A percentile compares a stretch with the other conserved stretches of the same genome.
These are phyloP conservation scores for Termitomyces sp. DNA, from an alignment of 768 basidiomycete species.

Conservation along the genomic window DNA sequence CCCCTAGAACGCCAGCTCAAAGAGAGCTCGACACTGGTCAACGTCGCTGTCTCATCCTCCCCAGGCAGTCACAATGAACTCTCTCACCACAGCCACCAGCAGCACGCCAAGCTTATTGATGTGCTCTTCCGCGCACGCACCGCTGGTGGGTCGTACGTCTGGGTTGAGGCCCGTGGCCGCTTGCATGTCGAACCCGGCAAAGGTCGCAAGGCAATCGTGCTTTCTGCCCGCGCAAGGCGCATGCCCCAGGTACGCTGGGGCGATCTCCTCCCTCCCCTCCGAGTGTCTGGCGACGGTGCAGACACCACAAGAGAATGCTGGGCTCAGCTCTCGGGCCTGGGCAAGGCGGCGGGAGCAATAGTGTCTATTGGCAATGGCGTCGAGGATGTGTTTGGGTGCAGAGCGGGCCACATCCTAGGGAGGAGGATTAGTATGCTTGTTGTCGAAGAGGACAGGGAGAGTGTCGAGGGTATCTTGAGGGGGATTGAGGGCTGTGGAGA, in stretches of 20 bases:
- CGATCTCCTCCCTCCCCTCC: conserved; percentile 34
- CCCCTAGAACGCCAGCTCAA: conserved; percentile 91
- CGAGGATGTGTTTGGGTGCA: conserved; percentile 64
- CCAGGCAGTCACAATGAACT: background rate
- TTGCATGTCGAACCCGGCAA: conserved; percentile 92
- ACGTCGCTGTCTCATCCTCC: too few species aligned
- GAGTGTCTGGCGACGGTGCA: too few species aligned
- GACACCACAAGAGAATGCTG: conserved; percentile 38
- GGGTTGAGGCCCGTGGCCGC: conserved; percentile 89
- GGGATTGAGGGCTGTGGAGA: conserved; percentile 15
- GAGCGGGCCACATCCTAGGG: conserved; percentile 47
- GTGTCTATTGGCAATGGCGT: conserved; percentile 45
- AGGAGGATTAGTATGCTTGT: conserved; percentile 10
- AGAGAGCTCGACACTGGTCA: conserved; percentile 41
- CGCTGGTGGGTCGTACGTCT: conserved; percentile 64
- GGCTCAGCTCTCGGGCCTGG: conserved; percentile 36
- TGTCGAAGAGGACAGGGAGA: conserved; percentile 23
- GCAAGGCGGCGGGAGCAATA: conserved; percentile 36
- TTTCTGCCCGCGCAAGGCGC: conserved; percentile 72
- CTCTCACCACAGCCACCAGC: background rate
- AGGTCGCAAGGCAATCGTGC: conserved; percentile 88
- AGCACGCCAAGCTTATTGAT: conserved; percentile 57
- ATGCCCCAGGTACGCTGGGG: conserved; percentile 64
- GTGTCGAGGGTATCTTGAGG: conserved; percentile 23
- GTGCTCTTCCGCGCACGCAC: conserved; percentile 80